A percentile compares a stretch with the other conserved stretches of the same genome.
These are phyloP conservation scores for Vitis labrusca DNA, from an alignment of 164 flowering plant species.

Conservation along the genomic window DNA sequence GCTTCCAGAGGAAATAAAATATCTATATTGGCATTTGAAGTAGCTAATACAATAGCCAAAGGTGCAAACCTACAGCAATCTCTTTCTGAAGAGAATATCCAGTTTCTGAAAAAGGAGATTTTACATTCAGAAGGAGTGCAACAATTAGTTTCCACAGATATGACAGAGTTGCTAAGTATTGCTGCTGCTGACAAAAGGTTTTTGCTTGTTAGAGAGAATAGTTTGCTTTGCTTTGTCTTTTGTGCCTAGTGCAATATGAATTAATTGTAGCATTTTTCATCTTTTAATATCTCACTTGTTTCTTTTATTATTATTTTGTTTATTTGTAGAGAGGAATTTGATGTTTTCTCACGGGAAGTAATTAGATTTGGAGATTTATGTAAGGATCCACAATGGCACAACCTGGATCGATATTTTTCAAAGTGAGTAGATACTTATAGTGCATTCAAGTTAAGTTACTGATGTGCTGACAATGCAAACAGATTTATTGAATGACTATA, in stretches of 20 bases:
- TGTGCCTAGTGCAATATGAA: neutral
- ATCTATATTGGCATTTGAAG: slow-evolving; percentile 68
- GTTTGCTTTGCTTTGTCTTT: slow-evolving; percentile 1
- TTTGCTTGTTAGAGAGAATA: neutral
- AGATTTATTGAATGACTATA: slow-evolving; percentile 5
- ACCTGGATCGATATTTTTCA: slow-evolving; percentile 52
- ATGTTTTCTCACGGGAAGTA: slow-evolving; percentile 55
- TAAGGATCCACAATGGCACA: slow-evolving; percentile 75
- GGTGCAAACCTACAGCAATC: slow-evolving; percentile 59
- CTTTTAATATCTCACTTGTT: neutral
- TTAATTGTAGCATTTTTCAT: neutral
- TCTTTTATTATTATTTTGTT: neutral
- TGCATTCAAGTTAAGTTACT: neutral
- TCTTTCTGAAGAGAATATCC: slow-evolving; percentile 53
- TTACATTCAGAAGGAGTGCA: slow-evolving; percentile 53
- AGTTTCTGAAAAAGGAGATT: slow-evolving; percentile 52
- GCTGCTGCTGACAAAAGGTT: slow-evolving; percentile 76
- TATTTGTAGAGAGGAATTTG: slow-evolving; percentile 53
- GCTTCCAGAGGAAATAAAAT: slow-evolving; percentile 48
- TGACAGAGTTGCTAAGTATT: slow-evolving; percentile 49
- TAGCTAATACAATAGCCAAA: slow-evolving; percentile 65
- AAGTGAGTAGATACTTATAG: slow-evolving; percentile 26
- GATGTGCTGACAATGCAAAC: slow-evolving; percentile 4
- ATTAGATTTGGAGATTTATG: slow-evolving; percentile 63
- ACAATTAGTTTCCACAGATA: slow-evolving; percentile 49